Evolutionary conservation across 257 asterid genomes (phyloP), one percentile per base, ranked within the genome.

Genomic region (Fraxinus pennsylvanica): DNA sequence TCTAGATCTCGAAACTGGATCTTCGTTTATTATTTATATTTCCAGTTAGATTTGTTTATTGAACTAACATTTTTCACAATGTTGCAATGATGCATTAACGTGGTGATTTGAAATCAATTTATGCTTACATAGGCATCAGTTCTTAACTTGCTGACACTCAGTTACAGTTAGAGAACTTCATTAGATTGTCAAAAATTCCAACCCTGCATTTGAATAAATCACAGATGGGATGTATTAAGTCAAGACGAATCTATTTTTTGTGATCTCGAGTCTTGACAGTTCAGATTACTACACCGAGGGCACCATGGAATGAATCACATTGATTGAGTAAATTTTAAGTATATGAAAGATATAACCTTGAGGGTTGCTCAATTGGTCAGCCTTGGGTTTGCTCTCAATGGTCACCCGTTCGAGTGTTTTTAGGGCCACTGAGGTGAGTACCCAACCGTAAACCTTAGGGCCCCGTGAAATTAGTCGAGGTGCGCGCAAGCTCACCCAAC

Each of bases 1-100:
- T 71, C 35, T 1, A 15, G 43, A 35, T 74, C 65, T 70, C 57
- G 25, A 22, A 78, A 10, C 27, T 75, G 82, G 80, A 77, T 77
- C 81, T 81, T 39, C 68, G 63, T 41, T 21, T 29, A 27, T 17
- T 47, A 29, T 68, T 1, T 17, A 36, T 39, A 7, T 3, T 10
- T 32, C 21, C 19, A 27, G 73, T 61, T 79, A 73, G 39, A 32
- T 79, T 41, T 74, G 39, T 36, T 59, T 15, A 71, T 8, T 69
- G 54, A 35, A 68, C 21, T 35, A 52, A 21, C 57, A 4, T 77
- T 22, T 25, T 50, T 13, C 1, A 30, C 65, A 29, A 41, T 13
- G 29, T 8, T 10, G 27, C 14, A 15, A 25, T 35, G 38, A 27
- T 38, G 12, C 30, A 72, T 47, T 22, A 50, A 22, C 22, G 38